phyloP scores from a whole-genome alignment of 179 eudicot genomes.

The Silene vulgaris region DNA sequence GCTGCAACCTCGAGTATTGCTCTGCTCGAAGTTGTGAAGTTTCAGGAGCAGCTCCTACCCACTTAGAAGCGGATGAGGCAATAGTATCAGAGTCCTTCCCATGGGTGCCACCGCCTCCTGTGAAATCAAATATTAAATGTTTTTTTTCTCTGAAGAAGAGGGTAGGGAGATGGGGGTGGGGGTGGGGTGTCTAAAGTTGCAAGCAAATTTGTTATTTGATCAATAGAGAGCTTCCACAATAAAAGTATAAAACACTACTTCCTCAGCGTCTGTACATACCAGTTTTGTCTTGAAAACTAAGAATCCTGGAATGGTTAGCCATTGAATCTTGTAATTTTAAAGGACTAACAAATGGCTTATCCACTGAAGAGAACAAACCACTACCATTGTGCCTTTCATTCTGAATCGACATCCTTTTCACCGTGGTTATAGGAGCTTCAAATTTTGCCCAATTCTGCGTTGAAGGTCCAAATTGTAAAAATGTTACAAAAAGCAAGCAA shows the following conservation, averaged over 20 bases:
- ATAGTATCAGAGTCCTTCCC: conserved; percentile 31
- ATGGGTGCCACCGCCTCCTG: conserved; percentile 40
- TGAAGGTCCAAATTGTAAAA: conserved; percentile 3
- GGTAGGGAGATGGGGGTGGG: neutral
- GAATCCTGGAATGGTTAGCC: conserved; percentile 30
- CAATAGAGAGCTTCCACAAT: neutral
- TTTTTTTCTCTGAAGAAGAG: too few relatives aligned
- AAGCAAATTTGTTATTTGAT: neutral
- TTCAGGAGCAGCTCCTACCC: conserved; percentile 32
- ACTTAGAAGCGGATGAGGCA: conserved; percentile 30
- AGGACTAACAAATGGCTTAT: conserved; percentile 37
- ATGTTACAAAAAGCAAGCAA: neutral
- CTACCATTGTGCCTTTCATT: conserved; percentile 34
- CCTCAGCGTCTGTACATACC: conserved; percentile 33
- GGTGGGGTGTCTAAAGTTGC: neutral
- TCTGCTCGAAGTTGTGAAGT: conserved; percentile 23
- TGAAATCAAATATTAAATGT: conserved; percentile 19
- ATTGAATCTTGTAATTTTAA: conserved; percentile 32
- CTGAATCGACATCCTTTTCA: conserved; percentile 52
- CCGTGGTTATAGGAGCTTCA: conserved; percentile 81
- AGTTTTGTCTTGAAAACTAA: conserved; percentile 30
- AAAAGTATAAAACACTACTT: neutral
- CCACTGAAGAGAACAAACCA: conserved; percentile 35
- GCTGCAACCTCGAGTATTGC: conserved; percentile 25
- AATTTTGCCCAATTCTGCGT: conserved; percentile 76